A percentile compares a stretch with the other conserved stretches of the same genome.
Conservation (phyloP, 1,284 basidiomycete species). For the Boletellus dicymbophilus region DNA sequence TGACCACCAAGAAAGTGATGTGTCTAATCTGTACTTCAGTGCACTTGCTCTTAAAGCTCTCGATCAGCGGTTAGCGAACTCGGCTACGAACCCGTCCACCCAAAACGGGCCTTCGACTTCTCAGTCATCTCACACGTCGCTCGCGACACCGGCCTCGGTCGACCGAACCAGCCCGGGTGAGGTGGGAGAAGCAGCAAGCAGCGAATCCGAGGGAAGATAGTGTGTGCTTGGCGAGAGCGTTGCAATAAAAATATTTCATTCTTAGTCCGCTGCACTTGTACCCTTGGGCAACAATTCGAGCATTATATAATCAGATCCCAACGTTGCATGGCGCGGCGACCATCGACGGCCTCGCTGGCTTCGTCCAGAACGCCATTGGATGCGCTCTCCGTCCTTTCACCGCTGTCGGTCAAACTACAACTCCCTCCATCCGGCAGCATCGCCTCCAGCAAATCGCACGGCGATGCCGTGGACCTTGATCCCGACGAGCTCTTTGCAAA, state of each 20-base stretch:
- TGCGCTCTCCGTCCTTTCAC: conserved; percentile 3
- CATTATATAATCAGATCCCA: conserved; percentile 21
- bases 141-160: conserved; percentile 36
- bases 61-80: conserved; percentile 85
- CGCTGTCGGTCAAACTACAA: conserved; percentile 4
- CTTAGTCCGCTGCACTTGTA: not conserved
- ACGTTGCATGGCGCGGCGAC: conserved; percentile 35
- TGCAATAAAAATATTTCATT: not conserved
- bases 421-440: conserved; percentile 16
- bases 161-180: conserved; percentile 38
- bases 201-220: conserved; percentile 27
- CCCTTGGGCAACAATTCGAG: not conserved
- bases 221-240: conserved; percentile 8
- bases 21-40: conserved; percentile 39
- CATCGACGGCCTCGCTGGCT: conserved; percentile 26
- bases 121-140: conserved; percentile 37
- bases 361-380: conserved; percentile 17
- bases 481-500: conserved; percentile 83
- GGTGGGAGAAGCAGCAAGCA: conserved; percentile 21
- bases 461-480: conserved; percentile 43
- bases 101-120: conserved; percentile 40
- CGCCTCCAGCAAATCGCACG: conserved; percentile 19
- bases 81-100: conserved; percentile 43
- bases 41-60: conserved; percentile 95
- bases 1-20: not conserved